A percentile compares a stretch with the other conserved stretches of the same genome.
Conservation (phyloP, 768 basidiomycete species). For the Suillus subaureus region DNA sequence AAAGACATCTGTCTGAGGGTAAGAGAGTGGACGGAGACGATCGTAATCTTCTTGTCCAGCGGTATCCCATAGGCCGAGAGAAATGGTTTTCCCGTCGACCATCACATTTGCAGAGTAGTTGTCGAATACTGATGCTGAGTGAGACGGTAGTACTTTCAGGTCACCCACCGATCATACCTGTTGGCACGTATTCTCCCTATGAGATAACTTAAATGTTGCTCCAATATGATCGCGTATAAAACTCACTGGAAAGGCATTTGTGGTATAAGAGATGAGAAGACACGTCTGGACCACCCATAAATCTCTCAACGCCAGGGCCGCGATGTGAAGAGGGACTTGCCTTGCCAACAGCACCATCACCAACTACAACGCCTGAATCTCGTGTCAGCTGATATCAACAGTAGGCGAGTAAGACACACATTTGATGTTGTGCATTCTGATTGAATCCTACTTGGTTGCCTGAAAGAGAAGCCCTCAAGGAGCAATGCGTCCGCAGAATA, state of each 20-base stretch:
- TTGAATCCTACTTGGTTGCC: constrained; percentile 10
- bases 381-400: constrained; percentile 33
- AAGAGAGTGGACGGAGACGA: constrained; percentile 94
- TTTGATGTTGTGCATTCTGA: constrained; percentile 86
- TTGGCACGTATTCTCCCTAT: constrained; percentile 96
- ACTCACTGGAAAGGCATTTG: constrained; percentile 93
- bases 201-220: constrained; percentile 17
- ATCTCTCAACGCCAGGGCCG: constrained; percentile 6
- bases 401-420: constrained; percentile 50
- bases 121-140: constrained; percentile 76
- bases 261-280: constrained; percentile 98
- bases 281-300: constrained; percentile 71
- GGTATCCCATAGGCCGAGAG: constrained; percentile 99
- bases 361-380: constrained; percentile 88
- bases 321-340: constrained; percentile 43
- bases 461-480: constrained; percentile 8
- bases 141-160: constrained; percentile 14
- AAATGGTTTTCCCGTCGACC: constrained; percentile 99
- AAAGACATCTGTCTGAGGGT: constrained; percentile 99
- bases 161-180: constrained; percentile 52
- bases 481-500: constrained; percentile 12
- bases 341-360: constrained; percentile 99
- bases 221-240: constrained; percentile 11
- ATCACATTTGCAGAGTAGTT: constrained; percentile 99
- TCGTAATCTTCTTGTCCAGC: constrained; percentile 99